Evolutionary conservation across 225 moss, liverwort and hornwort species (phyloP).

Genomic region (Marchantia paleacea): DNA sequence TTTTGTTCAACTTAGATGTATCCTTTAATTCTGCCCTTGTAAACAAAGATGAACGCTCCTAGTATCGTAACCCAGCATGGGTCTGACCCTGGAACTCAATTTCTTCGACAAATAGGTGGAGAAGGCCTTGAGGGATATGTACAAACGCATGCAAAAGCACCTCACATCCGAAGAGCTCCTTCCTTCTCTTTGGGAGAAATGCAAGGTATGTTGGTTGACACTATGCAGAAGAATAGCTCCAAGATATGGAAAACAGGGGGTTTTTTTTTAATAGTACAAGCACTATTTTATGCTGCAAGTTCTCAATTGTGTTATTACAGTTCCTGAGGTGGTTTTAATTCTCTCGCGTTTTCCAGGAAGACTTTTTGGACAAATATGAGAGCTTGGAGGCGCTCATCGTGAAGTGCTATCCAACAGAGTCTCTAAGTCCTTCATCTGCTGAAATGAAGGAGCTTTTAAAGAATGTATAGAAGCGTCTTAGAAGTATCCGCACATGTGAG

Average conservation of each 20-base stretch:
- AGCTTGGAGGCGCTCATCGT: slow-evolving; percentile 71
- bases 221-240: background rate
- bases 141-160: slow-evolving; percentile 97
- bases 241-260: background rate
- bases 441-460: slow-evolving; percentile 99
- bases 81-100: background rate
- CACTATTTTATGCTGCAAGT: background rate
- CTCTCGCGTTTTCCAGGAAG: slow-evolving; percentile 50
- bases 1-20: background rate
- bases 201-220: slow-evolving; percentile 61
- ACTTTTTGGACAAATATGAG: slow-evolving; percentile 96
- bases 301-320: no score
- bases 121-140: slow-evolving; percentile 77
- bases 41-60: background rate
- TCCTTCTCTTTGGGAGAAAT: slow-evolving; percentile 97
- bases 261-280: background rate
- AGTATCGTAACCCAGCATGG: background rate
- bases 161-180: slow-evolving; percentile 95
- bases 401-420: slow-evolving; percentile 87
- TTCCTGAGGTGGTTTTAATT: background rate
- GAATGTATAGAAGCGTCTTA: slow-evolving; percentile 21
- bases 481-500: background rate
- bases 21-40: background rate
- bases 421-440: slow-evolving; percentile 69
- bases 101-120: slow-evolving; percentile 56